These are phyloP conservation scores for Lactifluus echinatus DNA, from an alignment of 768 basidiomycete species.

Conservation along the genomic window DNA sequence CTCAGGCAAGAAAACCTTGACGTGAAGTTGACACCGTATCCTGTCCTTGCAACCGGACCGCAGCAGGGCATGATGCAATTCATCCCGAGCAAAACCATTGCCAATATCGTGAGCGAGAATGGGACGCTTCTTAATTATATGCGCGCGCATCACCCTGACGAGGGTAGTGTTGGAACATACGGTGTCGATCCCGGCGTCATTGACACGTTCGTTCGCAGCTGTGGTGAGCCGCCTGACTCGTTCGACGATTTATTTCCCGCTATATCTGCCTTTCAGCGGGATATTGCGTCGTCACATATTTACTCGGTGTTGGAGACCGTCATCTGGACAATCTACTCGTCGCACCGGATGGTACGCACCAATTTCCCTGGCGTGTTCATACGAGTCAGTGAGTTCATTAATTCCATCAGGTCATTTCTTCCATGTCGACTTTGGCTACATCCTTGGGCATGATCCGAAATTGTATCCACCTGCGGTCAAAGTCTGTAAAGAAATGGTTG, in stretches of 20 bases:
- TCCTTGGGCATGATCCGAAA: constrained; percentile 94
- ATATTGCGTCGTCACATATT: constrained; percentile 94
- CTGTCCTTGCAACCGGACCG: constrained; percentile 86
- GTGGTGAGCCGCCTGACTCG: constrained; percentile 53
- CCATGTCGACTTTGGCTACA: constrained; percentile 99
- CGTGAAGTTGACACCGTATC: constrained; percentile 82
- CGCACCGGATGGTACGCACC: constrained; percentile 69
- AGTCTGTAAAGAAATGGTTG: constrained; percentile 99
- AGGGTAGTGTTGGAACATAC: constrained; percentile 88
- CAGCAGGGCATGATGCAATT: constrained; percentile 95
- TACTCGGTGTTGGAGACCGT: constrained; percentile 94
- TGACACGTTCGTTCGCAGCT: constrained; percentile 94
- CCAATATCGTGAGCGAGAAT: constrained; percentile 88
- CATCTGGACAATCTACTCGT: constrained; percentile 93
- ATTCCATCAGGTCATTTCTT: constrained; percentile 77
- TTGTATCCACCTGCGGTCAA: constrained; percentile 97
- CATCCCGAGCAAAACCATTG: constrained; percentile 92
- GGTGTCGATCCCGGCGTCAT: constrained; percentile 93
- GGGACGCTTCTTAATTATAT: constrained; percentile 84
- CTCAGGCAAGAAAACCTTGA: constrained; percentile 93
- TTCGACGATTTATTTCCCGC: neutral
- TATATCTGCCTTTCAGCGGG: constrained; percentile 54
- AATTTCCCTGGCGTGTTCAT: neutral
- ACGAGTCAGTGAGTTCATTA: neutral
- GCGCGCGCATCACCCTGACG: constrained; percentile 80